Evolutionary conservation across 345 rosid species (phyloP), one percentile per base, ranked within the genome.

Genomic region (Atalantia buxifolia): DNA sequence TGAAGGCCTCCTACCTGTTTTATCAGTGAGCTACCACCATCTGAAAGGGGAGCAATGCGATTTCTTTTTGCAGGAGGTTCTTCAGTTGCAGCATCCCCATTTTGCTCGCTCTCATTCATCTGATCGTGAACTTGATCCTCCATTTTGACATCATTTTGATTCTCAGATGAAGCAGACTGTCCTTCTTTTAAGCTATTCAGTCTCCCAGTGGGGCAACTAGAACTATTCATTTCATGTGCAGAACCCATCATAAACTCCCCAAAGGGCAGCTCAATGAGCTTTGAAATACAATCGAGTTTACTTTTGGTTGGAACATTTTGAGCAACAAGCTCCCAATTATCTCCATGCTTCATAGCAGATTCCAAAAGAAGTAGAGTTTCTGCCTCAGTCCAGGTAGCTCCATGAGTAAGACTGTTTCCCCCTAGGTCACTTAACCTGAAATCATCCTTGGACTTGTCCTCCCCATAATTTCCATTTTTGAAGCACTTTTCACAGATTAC

Each of bases 261-360:
- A 77, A 96, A 90, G 3, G 99, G 99, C 65, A 94, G 85, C 86
- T 94, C 99, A 66, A 96, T 88, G 69, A 96, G 87, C 85, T 92
- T 96, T 14, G 92, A 71, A 77, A 96, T 90, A 78, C 99, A 96
- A 71, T 94, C 98, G 2, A 89, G 82, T 79, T 89, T 92, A 62
- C 82, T 88, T 89, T 92, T 96, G 27, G 93, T 89, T 69, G 85
- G 84, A 81, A 96, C 91, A 84, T 84, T 87, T 81, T 87, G 90
- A 9, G 97, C 92, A 82, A 94, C 92, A 77, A 94, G 93, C 69
- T 94, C 98, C 99, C 99, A 96, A 72, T 96, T 90, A 74, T 94
- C 92, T 53, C 97, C 97, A 76, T 92, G 93, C 85, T 82, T 94
- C 79, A 86, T 78, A 38, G 90, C 88, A 76, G 99, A 89, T 74